Conservation (phyloP, 2,329 filamentous ascomycete genomes). For the Apiospora saccharicola region DNA sequence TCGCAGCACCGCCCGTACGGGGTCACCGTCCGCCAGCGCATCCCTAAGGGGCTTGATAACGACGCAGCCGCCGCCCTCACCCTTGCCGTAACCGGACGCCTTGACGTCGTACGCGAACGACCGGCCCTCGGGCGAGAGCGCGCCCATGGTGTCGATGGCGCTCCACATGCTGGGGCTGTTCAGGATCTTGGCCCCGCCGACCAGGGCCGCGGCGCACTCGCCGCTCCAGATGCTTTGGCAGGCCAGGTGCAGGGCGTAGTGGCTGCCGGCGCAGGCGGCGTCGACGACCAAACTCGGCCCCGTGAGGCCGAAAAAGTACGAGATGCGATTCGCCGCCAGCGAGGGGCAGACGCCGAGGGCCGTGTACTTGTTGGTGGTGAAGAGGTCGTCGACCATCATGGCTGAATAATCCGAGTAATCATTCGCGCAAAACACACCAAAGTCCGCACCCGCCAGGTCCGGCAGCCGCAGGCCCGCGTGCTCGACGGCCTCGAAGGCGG, state of each 20-base stretch:
- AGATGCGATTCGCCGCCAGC: conserved; percentile 40
- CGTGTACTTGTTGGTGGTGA: conserved; percentile 27
- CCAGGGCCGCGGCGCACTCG: conserved; percentile 33
- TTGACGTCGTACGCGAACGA: conserved; percentile 30
- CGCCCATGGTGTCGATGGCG: conserved; percentile 27
- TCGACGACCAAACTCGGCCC: conserved; percentile 53
- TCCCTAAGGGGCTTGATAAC: conserved; percentile 43
- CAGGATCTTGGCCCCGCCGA: conserved; percentile 26
- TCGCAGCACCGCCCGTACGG: conserved; percentile 45
- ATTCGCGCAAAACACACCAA: conserved; percentile 28
- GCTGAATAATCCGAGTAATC: conserved; percentile 24
- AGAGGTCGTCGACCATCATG: conserved; percentile 20
- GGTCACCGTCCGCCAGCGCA: conserved; percentile 44
- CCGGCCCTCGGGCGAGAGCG: conserved; percentile 8
- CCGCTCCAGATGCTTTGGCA: conserved; percentile 38
- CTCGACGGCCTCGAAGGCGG: conserved; percentile 41
- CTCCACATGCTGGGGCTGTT: conserved; percentile 27
- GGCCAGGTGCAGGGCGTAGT: conserved; percentile 45
- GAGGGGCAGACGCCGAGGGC: conserved; percentile 41
- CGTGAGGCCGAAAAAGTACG: conserved; percentile 46
- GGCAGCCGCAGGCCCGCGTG: conserved; percentile 29
- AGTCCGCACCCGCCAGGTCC: conserved; percentile 23
- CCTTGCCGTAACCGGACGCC: conserved; percentile 41
- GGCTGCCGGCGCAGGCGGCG: conserved; percentile 53
- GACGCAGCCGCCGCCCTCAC: conserved; percentile 44